Evolutionary conservation across 208 protist genomes (phyloP).

Genomic region (Trypanosoma melophagium): DNA sequence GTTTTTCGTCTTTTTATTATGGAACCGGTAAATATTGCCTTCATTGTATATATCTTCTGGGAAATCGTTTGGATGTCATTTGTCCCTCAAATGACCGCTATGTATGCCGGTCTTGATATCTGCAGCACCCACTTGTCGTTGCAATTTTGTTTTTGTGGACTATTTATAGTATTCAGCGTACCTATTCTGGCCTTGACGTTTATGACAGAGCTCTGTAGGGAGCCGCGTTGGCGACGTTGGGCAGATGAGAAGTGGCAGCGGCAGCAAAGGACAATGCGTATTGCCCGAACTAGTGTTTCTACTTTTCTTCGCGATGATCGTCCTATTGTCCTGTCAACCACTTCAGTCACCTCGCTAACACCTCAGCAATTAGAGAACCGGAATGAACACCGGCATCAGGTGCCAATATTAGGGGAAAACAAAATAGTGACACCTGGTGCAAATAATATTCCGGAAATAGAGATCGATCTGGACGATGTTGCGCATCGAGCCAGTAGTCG

Average conservation of each 20-base stretch:
- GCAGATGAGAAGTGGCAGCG: slow-evolving; percentile 35
- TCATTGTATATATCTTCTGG: slow-evolving; percentile 50
- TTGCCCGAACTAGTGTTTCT: slow-evolving; percentile 6
- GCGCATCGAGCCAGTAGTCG: not conserved
- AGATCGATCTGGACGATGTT: not conserved
- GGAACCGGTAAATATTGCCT: slow-evolving; percentile 40
- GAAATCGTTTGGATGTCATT: slow-evolving; percentile 62
- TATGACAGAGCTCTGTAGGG: slow-evolving; percentile 50
- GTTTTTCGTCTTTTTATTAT: slow-evolving; percentile 43
- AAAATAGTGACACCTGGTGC: not conserved
- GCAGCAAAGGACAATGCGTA: not conserved
- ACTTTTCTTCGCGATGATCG: not conserved
- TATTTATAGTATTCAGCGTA: slow-evolving; percentile 41
- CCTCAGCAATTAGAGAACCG: not conserved
- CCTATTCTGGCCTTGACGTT: slow-evolving; percentile 53
- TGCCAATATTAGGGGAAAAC: not conserved
- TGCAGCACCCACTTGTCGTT: slow-evolving; percentile 48
- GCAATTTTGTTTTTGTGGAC: slow-evolving; percentile 43
- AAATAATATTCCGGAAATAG: not conserved
- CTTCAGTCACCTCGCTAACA: not conserved
- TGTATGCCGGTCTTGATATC: slow-evolving; percentile 1
- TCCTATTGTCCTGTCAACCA: not conserved
- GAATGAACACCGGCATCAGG: not conserved
- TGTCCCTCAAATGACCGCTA: slow-evolving; percentile 17
- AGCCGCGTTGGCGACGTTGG: slow-evolving; percentile 52